These are phyloP conservation scores for Lodderomyces metapsilosis DNA, from an alignment of 1,139 yeast genomes.

Conservation along the genomic window DNA sequence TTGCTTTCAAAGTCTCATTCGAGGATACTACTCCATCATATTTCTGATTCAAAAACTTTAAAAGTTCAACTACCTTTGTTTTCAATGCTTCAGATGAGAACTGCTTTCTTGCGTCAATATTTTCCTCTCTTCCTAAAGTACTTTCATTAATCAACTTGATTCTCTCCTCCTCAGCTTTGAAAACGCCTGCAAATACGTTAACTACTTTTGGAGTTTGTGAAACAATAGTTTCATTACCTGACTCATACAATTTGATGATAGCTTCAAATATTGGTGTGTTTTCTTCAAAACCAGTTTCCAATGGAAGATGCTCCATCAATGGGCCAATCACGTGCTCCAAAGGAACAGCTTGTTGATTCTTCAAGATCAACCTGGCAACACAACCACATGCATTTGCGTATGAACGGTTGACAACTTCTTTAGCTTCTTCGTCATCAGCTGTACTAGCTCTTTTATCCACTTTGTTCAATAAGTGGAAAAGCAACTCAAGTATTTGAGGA, in stretches of 20 bases:
- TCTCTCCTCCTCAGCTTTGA: slow-evolving; percentile 71
- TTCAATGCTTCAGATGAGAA: slow-evolving; percentile 69
- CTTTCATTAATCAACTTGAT: slow-evolving; percentile 66
- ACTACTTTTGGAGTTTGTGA: slow-evolving; percentile 63
- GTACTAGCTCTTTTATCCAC: slow-evolving; percentile 67
- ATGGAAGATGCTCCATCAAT: slow-evolving; percentile 76
- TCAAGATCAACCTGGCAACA: slow-evolving; percentile 86
- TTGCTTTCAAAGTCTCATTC: slow-evolving; percentile 53
- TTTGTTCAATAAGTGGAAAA: slow-evolving; percentile 76
- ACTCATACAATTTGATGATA: slow-evolving; percentile 67
- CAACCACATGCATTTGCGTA: slow-evolving; percentile 97
- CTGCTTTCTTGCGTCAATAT: slow-evolving; percentile 74
- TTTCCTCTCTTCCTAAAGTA: slow-evolving; percentile 81
- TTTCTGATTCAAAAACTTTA: slow-evolving; percentile 69
- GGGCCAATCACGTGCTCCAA: slow-evolving; percentile 77
- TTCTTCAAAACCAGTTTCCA: slow-evolving; percentile 88
- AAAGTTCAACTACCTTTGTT: slow-evolving; percentile 62
- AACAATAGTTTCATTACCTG: slow-evolving; percentile 56
- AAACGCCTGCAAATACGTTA: slow-evolving; percentile 67
- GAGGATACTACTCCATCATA: slow-evolving; percentile 61
- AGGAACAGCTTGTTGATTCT: slow-evolving; percentile 73
- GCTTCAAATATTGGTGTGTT: slow-evolving; percentile 86
- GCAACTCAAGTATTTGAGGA: slow-evolving; percentile 67
- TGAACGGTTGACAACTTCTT: slow-evolving; percentile 79
- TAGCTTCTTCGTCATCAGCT: slow-evolving; percentile 76